Evolutionary conservation across 2,329 filamentous ascomycete genomes (phyloP).

Genomic region (Pseudogymnoascus pannorum): DNA sequence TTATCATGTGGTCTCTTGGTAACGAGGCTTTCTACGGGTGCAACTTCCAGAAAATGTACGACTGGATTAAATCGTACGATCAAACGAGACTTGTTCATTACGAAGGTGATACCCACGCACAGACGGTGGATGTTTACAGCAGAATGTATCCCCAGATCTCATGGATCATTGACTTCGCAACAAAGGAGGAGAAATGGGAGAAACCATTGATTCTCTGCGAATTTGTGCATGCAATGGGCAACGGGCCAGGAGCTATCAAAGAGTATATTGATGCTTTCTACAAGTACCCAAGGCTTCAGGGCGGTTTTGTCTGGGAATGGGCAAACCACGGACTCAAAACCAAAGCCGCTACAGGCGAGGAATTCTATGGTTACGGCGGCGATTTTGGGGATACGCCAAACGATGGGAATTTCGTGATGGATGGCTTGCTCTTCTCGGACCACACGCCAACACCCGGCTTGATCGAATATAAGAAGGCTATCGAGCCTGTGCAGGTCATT

Average conservation of each 20-base stretch:
- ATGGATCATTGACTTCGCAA: conserved; percentile 9
- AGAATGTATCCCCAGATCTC: conserved; percentile 9
- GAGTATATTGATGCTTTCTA: conserved; percentile 57
- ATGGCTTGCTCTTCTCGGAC: conserved; percentile 34
- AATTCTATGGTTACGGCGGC: conserved; percentile 38
- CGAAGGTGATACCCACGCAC: conserved; percentile 7
- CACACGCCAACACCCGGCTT: conserved; percentile 37
- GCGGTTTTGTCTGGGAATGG: conserved; percentile 45
- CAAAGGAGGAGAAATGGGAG: background rate
- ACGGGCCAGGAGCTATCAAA: conserved; percentile 59
- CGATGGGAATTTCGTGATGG: conserved; percentile 38
- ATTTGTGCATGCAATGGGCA: conserved; percentile 60
- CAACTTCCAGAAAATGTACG: conserved; percentile 46
- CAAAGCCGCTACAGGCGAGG: conserved; percentile 26
- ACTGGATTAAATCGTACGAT: conserved; percentile 10
- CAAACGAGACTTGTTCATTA: conserved; percentile 10
- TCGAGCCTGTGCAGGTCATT: conserved; percentile 33
- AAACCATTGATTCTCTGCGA: conserved; percentile 53
- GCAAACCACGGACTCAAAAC: conserved; percentile 36
- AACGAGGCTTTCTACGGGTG: conserved; percentile 49
- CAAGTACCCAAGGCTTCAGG: conserved; percentile 44
- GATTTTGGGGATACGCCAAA: conserved; percentile 39
- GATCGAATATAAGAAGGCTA: conserved; percentile 35
- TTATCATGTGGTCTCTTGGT: conserved; percentile 49
- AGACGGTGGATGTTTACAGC: conserved; percentile 10